Conservation (phyloP, 441 rosid genomes). For the Brassica hybrid region DNA sequence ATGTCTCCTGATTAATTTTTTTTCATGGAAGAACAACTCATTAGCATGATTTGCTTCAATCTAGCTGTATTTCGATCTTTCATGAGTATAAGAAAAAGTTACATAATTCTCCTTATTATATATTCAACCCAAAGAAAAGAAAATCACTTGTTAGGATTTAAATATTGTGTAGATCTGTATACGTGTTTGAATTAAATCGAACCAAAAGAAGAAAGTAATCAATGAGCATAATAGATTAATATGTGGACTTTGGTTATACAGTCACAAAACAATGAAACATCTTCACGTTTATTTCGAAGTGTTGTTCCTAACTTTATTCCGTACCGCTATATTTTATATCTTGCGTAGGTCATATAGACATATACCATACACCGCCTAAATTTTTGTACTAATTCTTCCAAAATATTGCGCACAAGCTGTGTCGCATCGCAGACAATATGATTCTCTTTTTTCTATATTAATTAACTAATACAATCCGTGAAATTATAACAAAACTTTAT, state of each 20-base stretch:
- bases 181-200: conserved; percentile 6
- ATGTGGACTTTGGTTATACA: conserved; percentile 28
- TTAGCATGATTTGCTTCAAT: not conserved
- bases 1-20: no score
- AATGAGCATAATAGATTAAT: conserved; percentile 3
- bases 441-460: conserved; percentile 4
- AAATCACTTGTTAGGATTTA: not conserved
- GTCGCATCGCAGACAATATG: conserved; percentile 39
- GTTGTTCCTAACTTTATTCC: conserved; percentile 40
- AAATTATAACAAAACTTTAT: not conserved
- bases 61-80: not conserved
- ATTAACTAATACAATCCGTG: not conserved
- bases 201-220: conserved; percentile 15
- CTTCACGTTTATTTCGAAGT: conserved; percentile 32
- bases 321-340: conserved; percentile 32
- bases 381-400: conserved; percentile 28
- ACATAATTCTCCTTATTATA: not conserved
- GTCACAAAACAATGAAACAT: conserved; percentile 27
- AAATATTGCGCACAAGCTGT: conserved; percentile 43
- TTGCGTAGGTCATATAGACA: conserved; percentile 35
- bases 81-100: not conserved
- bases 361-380: conserved; percentile 7
- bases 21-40: conserved; percentile 1
- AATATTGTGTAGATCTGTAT: not conserved
- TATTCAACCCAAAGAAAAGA: not conserved